Base-by-base conservation (phyloP, 192 early-diverging fungal genomes). In the Coemansia sp. region DNA sequence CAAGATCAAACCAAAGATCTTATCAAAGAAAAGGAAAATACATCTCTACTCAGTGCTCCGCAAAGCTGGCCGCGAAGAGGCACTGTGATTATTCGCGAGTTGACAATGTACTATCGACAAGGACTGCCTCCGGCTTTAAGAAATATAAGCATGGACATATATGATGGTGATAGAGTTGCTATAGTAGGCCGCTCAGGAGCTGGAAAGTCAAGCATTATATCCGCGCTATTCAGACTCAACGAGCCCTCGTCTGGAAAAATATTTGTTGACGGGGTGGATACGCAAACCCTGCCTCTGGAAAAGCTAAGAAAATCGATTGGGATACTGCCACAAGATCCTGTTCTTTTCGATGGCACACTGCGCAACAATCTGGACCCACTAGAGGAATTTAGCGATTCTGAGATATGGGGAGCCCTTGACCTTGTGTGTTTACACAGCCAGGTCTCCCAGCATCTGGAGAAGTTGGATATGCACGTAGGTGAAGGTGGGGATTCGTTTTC, bases 161-260 rank as follows among this genome's bases (percentile, higher is more conserved):
- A 85, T 37, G 81, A 83, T 8, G 87, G 87, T 9, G 90, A 91
- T 40, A 89, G 88, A 56, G 83, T 94, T 66, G 95, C 90, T 15
- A 86, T 97, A 18, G 91, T 97, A 37, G 95, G 95, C 26, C 84
- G 95, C 7, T 94, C 93, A 5, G 94, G 94, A 9, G 91, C 92
- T 21, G 91, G 91, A 6, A 93, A 92, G 47, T 84, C 81, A 7
- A 88, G 85, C 65, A 79, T 93, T 61, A 77, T 94, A 8, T 72
- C 79, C 0, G 81, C 90, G 0, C 74, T 93, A 18, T 93, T 95
- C 72, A 85, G 94, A 15, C 68, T 94, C 32, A 85, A 84, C n/a
- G 90, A 92, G 72, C 89, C 88, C 2, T 56, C 83, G 8, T 16
- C 65, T 45, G 81, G 85, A 6, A 85, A 69, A 19, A 85, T 95